Conservation (phyloP, 2,329 filamentous ascomycete genomes). For the Curvularia verruculosa region DNA sequence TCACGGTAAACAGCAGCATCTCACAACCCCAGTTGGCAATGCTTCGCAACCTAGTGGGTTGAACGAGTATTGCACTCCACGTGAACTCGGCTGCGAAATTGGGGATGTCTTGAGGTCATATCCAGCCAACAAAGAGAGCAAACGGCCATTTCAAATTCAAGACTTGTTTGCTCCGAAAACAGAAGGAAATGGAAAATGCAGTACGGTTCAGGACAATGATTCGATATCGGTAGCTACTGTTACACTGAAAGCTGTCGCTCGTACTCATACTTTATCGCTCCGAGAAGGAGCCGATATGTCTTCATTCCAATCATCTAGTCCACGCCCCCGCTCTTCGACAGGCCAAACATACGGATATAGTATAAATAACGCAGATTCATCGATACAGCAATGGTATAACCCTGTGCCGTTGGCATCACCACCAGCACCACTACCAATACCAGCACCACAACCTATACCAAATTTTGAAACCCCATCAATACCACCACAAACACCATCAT, state of each 20-base stretch:
- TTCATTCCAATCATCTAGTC: too few relatives aligned
- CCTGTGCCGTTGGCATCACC: too few relatives aligned
- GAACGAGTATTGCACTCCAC: background rate
- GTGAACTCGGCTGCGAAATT: background rate
- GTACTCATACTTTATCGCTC: too few relatives aligned
- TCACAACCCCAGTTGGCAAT: background rate
- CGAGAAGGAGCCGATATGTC: too few relatives aligned
- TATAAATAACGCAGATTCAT: too few relatives aligned
- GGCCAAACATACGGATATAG: too few relatives aligned
- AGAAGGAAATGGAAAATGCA: background rate
- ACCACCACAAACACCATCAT: too few relatives aligned
- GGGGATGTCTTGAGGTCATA: background rate
- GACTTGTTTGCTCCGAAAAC: background rate
- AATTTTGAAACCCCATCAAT: too few relatives aligned
- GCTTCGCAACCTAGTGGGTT: background rate
- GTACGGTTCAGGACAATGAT: background rate
- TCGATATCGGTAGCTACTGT: background rate
- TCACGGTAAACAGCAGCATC: background rate
- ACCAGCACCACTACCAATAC: too few relatives aligned
- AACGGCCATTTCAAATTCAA: background rate
- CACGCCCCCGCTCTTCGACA: too few relatives aligned
- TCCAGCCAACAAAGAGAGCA: background rate
- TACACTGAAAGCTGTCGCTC: background rate
- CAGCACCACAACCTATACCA: too few relatives aligned
- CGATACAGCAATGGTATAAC: too few relatives aligned